phyloP scores from a whole-genome alignment of 139 green algal species.

The Tetradesmus obliquus region DNA sequence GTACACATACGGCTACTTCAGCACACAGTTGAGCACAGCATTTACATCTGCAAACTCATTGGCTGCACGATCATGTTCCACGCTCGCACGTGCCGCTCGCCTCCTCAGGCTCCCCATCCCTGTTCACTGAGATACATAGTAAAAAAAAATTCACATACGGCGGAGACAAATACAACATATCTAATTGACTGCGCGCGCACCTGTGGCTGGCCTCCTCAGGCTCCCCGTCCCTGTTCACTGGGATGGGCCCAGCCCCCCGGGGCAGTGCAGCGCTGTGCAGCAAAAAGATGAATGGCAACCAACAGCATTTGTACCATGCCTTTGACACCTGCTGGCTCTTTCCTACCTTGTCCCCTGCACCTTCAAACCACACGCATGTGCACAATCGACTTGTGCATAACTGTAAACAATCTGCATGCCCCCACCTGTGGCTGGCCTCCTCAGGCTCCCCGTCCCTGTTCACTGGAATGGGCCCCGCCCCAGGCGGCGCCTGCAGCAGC shows the following conservation, averaged over 20 bases:
- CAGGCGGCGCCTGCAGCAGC: neutral
- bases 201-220: conserved; percentile 15
- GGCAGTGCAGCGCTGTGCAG: too few relatives aligned
- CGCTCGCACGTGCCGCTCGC: neutral
- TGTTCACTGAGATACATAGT: neutral
- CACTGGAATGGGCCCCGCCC: neutral
- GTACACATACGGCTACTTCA: too few relatives aligned
- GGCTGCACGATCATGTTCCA: too few relatives aligned
- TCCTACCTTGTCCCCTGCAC: neutral
- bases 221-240: conserved; percentile 32
- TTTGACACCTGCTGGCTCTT: too few relatives aligned
- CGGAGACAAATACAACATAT: too few relatives aligned
- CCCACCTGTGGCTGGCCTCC: conserved; percentile 29
- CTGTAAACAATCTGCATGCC: too few relatives aligned
- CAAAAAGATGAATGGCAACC: too few relatives aligned
- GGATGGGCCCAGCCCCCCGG: neutral
- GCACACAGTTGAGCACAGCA: too few relatives aligned
- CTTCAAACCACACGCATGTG: neutral
- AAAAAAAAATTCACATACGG: too few relatives aligned
- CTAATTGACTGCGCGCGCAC: neutral
- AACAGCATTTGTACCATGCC: too few relatives aligned
- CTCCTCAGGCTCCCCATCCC: conserved; percentile 26
- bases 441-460: conserved; percentile 39
- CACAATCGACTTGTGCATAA: too few relatives aligned
- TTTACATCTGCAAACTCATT: too few relatives aligned